Evolutionary conservation across 257 asterid genomes (phyloP).

Genomic region (Capsicum chinense): DNA sequence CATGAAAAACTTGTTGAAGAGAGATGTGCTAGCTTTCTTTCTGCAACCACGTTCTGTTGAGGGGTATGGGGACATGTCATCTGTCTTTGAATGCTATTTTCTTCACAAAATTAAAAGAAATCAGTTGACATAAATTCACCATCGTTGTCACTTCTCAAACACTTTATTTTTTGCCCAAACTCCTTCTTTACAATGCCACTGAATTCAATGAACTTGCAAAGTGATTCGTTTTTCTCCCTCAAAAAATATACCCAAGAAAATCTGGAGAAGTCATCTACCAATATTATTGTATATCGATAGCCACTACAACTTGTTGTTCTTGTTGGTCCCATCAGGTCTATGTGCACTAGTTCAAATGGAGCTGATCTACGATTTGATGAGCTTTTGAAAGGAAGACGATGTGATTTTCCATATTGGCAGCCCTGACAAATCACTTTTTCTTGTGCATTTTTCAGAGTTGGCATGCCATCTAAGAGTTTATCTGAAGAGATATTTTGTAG

Average conservation of each 20-base stretch:
- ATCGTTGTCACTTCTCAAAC: constrained; percentile 33
- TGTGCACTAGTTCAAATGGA: constrained; percentile 23
- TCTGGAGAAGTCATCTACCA: constrained; percentile 33
- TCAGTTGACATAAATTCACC: constrained; percentile 11
- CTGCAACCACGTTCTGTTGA: constrained; percentile 11
- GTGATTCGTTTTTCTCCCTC: constrained; percentile 31
- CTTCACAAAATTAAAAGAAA: not conserved
- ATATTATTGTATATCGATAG: constrained; percentile 29
- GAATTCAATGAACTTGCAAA: constrained; percentile 26
- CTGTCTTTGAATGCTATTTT: not conserved
- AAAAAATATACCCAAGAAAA: constrained; percentile 32
- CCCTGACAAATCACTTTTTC: constrained; percentile 31
- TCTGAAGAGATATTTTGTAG: constrained; percentile 29
- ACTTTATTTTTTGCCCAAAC: constrained; percentile 29
- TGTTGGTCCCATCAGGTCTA: constrained; percentile 35
- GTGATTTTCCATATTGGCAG: constrained; percentile 21
- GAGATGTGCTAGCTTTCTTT: constrained; percentile 10
- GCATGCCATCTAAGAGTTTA: constrained; percentile 29
- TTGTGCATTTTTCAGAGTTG: not conserved
- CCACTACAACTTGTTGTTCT: constrained; percentile 29
- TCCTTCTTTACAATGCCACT: not conserved
- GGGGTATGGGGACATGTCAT: constrained; percentile 26
- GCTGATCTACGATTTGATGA: not conserved
- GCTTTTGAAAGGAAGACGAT: constrained; percentile 7
- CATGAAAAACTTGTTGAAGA: not conserved